Evolutionary conservation across 768 basidiomycete genomes (phyloP).

Genomic region (Leccinellum rugosiceps): DNA sequence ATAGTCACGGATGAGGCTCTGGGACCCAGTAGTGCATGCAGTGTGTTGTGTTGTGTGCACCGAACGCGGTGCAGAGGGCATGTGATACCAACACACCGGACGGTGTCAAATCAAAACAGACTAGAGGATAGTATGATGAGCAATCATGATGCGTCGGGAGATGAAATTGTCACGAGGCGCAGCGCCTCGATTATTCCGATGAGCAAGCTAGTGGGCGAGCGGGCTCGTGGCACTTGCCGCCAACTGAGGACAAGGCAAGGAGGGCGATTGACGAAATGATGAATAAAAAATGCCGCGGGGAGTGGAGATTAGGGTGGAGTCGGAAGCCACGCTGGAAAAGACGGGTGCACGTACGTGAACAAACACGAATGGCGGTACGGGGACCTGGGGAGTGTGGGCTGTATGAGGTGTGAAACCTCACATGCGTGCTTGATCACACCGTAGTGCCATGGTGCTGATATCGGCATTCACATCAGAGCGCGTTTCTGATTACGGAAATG

Average conservation of each 20-base stretch:
- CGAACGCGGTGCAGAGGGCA: constrained; percentile 14
- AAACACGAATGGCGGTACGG: constrained; percentile 32
- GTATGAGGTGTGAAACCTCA: constrained; percentile 35
- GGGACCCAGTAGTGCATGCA: constrained; percentile 5
- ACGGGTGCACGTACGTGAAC: constrained; percentile 33
- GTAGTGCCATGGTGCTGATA: constrained; percentile 22
- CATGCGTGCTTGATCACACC: constrained; percentile 30
- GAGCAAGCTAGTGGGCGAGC: constrained; percentile 1
- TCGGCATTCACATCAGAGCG: constrained; percentile 35
- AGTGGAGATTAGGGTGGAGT: constrained; percentile 32
- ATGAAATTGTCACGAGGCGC: constrained; percentile 28
- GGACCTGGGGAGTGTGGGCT: constrained; percentile 31
- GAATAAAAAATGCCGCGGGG: constrained; percentile 30
- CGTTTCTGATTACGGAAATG: constrained; percentile 32
- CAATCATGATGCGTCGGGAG: constrained; percentile 17
- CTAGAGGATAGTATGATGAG: constrained; percentile 7
- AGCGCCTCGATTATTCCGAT: constrained; percentile 14
- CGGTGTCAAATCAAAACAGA: constrained; percentile 20
- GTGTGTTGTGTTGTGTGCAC: background rate
- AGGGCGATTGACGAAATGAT: constrained; percentile 14
- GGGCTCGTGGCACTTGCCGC: constrained; percentile 13
- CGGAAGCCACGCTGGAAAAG: constrained; percentile 29
- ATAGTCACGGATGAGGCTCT: background rate
- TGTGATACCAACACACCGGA: constrained; percentile 23
- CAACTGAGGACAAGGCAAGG: constrained; percentile 12